phyloP scores from a whole-genome alignment of 352 stramenopile species.

The Phytopythium boreale region DNA sequence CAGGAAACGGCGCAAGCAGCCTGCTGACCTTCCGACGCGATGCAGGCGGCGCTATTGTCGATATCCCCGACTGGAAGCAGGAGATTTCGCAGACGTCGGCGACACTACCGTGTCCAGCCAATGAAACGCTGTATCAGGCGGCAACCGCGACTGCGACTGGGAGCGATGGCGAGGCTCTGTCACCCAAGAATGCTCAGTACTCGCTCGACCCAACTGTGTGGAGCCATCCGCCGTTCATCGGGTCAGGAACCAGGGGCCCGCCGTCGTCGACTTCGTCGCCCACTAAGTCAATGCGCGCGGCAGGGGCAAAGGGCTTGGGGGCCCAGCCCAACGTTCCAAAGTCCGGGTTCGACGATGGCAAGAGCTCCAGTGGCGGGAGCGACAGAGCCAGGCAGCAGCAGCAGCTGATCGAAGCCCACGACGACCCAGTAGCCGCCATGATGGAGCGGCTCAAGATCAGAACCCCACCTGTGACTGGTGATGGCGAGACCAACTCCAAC shows the following conservation, averaged over 20 bases:
- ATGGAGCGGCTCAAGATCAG: slow-evolving; percentile 36
- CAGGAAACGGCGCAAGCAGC: slow-evolving; percentile 18
- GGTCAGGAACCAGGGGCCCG: slow-evolving; percentile 25
- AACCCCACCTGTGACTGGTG: slow-evolving; percentile 20
- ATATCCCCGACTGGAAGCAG: slow-evolving; percentile 57
- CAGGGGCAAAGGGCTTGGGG: background rate
- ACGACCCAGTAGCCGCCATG: slow-evolving; percentile 33
- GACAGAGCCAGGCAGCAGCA: background rate
- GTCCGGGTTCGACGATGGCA: background rate
- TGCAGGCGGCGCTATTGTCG: slow-evolving; percentile 38
- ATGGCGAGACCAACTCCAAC: no score
- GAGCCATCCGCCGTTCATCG: slow-evolving; percentile 61
- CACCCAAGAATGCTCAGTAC: slow-evolving; percentile 33
- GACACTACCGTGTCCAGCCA: slow-evolving; percentile 29
- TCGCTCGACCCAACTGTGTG: slow-evolving; percentile 62
- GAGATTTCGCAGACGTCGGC: slow-evolving; percentile 48
- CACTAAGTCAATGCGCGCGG: slow-evolving; percentile 5
- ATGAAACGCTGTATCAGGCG: background rate
- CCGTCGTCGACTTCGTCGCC: slow-evolving; percentile 14
- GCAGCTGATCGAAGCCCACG: slow-evolving; percentile 10
- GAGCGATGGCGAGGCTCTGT: slow-evolving; percentile 1
- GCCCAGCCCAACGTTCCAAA: background rate
- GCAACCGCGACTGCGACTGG: background rate
- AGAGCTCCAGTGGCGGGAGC: background rate
- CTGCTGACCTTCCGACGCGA: slow-evolving; percentile 51